phyloP scores from a whole-genome alignment of 306 rosid species.

The Pachyrhizus erosus region DNA sequence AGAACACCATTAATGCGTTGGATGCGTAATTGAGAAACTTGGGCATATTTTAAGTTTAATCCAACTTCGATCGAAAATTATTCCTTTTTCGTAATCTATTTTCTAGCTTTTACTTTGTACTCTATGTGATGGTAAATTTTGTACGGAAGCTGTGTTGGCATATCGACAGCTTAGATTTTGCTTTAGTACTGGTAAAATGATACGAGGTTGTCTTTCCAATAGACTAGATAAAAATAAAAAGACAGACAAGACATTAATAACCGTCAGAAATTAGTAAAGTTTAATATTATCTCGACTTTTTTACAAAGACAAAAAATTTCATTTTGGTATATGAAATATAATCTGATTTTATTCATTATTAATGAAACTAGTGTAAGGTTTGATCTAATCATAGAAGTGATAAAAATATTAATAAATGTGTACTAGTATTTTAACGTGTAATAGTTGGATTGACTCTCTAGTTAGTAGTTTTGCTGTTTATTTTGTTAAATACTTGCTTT shows the following conservation, averaged over 20 bases:
- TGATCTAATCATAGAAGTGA: no score
- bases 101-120: background rate
- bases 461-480: background rate
- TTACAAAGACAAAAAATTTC: no score
- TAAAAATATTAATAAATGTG: background rate
- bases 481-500: background rate
- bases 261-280: no score
- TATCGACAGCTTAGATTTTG: background rate
- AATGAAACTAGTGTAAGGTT: background rate
- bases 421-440: background rate
- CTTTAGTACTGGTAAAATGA: no score
- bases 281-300: no score
- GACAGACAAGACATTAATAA: no score
- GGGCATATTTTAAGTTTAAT: background rate
- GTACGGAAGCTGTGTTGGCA: background rate
- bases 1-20: background rate
- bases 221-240: no score
- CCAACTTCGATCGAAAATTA: background rate
- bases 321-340: no score
- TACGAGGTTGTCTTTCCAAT: no score
- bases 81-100: background rate
- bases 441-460: background rate
- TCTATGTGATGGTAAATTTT: no score
- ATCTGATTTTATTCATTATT: no score
- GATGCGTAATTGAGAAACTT: background rate